Base-by-base conservation (phyloP, 139 green algal species). In the Nannochloris sp. region DNA sequence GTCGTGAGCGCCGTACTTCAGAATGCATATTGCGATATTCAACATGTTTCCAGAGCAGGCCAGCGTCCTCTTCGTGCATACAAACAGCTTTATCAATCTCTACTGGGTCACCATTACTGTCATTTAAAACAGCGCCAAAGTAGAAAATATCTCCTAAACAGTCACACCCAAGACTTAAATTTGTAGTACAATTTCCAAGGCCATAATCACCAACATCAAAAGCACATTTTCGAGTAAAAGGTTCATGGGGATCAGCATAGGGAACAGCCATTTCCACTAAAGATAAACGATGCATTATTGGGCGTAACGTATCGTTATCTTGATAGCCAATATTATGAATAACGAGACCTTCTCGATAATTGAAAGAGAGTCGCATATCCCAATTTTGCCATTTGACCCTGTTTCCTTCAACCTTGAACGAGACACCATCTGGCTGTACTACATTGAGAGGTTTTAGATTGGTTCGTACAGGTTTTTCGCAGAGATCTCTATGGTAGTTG, bases 201-300 rank as follows among this genome's bases (percentile, higher is more conserved):
- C 29, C 84, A 30, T 91, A 86, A 59, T 92, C 85, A 15, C 84
- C 84, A 3, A 89, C 80, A 54, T 95, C 88, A 55, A 95, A 93
- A n/a, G 89, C 88, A 42, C 82, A 90, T 78, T 95, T 95, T 44
- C 77, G 63, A 47, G 87, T 73, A 71, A 89, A 92, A 15, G 89
- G 89, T 34, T 24, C 39, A 4, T 57, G 25, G 3, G 85, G 78
- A 24, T 91, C 82, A 95, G 93, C 61, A 15, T 95, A 95, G 0
- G 90, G 90, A 54, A 97, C 90, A 4, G 88, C 87, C 85, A 97
- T 96, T 80, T 97, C 90, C 27, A 80, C 83, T 32, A 95, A 80
- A 31, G 73, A 87, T 4, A 81, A 68, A 3, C 90, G 72, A 70
- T 93, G 71, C 39, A 93, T 56, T 6, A 97, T 71, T 15, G 86